Evolutionary conservation across 2,329 filamentous ascomycete genomes (phyloP).

Genomic region (Ophiocordyceps australis): DNA sequence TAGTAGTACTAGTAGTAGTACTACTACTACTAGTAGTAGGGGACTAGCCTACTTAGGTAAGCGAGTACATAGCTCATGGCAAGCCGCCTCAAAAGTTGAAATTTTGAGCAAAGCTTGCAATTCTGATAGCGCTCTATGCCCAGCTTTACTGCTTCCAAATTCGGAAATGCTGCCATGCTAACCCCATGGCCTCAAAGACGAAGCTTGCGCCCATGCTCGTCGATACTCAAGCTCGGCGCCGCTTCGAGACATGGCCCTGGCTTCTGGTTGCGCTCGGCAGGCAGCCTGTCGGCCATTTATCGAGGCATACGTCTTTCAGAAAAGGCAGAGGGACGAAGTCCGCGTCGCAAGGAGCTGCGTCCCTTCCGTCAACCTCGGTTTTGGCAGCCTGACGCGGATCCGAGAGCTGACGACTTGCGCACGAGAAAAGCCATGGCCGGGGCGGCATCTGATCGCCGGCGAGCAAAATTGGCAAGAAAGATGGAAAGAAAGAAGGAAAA

Average conservation of each 20-base stretch:
- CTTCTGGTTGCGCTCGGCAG: conserved; percentile 5
- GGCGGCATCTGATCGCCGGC: conserved; percentile 11
- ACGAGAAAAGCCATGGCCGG: conserved; percentile 12
- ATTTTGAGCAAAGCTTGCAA: no score
- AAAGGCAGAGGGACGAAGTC: conserved; percentile 6
- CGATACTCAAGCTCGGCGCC: no score
- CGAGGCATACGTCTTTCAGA: conserved; percentile 39
- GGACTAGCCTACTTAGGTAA: no score
- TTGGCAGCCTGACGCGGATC: conserved; percentile 1
- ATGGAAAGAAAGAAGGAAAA: conserved; percentile 21
- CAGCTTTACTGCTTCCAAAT: no score
- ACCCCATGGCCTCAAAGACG: no score
- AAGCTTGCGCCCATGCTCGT: no score
- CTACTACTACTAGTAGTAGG: no score
- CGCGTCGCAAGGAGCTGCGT: background rate
- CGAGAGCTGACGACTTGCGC: background rate
- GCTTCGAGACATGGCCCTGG: background rate
- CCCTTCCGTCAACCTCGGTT: conserved; percentile 3
- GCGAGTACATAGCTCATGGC: no score
- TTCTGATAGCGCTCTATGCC: no score
- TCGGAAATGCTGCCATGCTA: no score
- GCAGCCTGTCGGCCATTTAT: conserved; percentile 47
- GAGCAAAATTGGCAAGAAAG: conserved; percentile 31
- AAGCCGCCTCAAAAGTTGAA: no score
- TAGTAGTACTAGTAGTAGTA: no score